These are phyloP conservation scores for Scenedesmus sp. DNA, from an alignment of 163 green algal genomes.

Conservation along the genomic window DNA sequence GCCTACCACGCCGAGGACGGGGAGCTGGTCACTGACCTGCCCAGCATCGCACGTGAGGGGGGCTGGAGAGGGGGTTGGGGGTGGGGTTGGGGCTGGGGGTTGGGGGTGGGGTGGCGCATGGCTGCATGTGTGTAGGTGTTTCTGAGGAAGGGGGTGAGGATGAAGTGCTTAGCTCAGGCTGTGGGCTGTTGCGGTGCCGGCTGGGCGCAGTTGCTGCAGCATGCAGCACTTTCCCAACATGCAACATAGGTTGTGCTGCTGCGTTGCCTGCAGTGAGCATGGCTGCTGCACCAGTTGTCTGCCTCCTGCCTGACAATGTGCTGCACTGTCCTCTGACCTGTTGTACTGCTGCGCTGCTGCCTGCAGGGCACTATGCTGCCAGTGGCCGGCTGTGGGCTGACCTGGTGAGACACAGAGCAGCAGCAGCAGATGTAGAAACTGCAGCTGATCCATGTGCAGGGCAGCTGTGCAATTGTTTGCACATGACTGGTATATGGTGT, in stretches of 20 bases:
- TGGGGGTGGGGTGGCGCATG: no score
- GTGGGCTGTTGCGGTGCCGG: not conserved
- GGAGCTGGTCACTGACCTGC: constrained; percentile 16
- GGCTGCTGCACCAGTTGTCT: no score
- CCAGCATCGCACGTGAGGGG: constrained; percentile 6
- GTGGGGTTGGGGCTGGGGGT: no score
- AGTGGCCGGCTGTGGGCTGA: constrained; percentile 5
- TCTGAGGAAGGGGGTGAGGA: no score
- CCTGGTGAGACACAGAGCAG: not conserved
- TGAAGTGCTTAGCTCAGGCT: not conserved
- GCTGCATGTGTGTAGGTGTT: no score
- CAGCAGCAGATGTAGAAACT: not conserved
- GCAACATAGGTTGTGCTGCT: not conserved
- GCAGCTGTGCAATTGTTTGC: not conserved
- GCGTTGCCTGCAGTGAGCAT: no score
- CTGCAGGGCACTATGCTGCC: constrained; percentile 15
- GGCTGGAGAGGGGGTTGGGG: no score
- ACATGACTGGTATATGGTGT: not conserved
- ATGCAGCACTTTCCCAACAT: not conserved
- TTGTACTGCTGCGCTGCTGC: not conserved
- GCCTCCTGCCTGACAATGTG: not conserved
- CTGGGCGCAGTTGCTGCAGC: not conserved
- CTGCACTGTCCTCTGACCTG: not conserved
- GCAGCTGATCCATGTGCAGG: not conserved
- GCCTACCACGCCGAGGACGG: constrained; percentile 21